These are phyloP conservation scores for Cunninghamia lanceolata DNA, from an alignment of 75 land plant genomes.

Conservation along the genomic window DNA sequence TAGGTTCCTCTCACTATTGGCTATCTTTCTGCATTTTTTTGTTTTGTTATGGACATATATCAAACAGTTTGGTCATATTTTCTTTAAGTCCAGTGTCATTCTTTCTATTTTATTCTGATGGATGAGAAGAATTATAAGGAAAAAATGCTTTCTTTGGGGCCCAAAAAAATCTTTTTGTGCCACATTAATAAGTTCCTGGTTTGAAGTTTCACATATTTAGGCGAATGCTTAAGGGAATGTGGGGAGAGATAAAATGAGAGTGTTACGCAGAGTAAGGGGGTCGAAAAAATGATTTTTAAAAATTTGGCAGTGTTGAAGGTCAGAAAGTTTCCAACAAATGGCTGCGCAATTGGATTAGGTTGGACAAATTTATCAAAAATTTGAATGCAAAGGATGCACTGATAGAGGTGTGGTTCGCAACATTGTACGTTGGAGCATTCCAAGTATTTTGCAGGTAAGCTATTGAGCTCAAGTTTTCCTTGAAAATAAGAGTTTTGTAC, in stretches of 20 bases:
- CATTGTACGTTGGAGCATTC: slow-evolving; percentile 87
- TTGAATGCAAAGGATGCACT: slow-evolving; percentile 62
- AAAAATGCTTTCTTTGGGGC: background rate
- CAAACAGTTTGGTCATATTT: background rate
- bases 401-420: slow-evolving; percentile 75
- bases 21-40: background rate
- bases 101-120: background rate
- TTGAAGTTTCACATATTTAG: background rate
- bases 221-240: slow-evolving; percentile 7
- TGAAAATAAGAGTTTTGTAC: background rate
- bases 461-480: background rate
- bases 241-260: background rate
- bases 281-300: slow-evolving; percentile 3
- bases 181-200: background rate
- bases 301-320: slow-evolving; percentile 10
- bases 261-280: slow-evolving; percentile 6
- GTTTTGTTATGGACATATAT: background rate
- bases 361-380: slow-evolving; percentile 92
- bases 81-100: background rate
- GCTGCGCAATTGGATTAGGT: slow-evolving; percentile 42
- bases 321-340: slow-evolving; percentile 9
- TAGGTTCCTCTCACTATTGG: background rate
- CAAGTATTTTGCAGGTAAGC: slow-evolving; percentile 70
- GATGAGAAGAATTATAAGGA: background rate
- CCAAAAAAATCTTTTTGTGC: background rate